Evolutionary conservation across 805 yeast genomes (phyloP), one percentile per base, ranked within the genome.

Genomic region (Groenewaldozyma salmanticensis): DNA sequence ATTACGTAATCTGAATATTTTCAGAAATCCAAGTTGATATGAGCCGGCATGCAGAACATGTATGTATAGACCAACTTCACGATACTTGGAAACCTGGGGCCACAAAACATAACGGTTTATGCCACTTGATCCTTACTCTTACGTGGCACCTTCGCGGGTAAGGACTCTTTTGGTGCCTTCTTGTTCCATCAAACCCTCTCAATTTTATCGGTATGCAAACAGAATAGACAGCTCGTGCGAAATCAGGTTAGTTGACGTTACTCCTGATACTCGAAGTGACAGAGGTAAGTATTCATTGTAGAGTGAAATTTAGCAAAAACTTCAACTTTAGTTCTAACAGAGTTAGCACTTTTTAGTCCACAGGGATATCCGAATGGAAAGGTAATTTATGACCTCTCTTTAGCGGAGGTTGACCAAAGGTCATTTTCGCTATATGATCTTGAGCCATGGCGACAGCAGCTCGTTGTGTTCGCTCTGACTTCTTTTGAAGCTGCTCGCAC

Each of bases 401-500:
- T 71, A 1, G 51, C 62, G 4, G 64, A 71, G 1, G 79, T 75
- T 42, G 68, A 67, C n/a, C 77, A 75, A 32, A 70, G 81, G 35
- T 33, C 38, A 21, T 60, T 78, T 4, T 79, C 81, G 40, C 64
- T 90, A 33, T 84, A 81, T 50, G 97, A 90, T 59, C 77, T 90
- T 48, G 96, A 92, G 61, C 95, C 96, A 1, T 86, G 74, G 60
- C 64, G 96, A 39, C 85, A 86, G 54, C 75, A 82, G 0, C 74
- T 85, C 50, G 49, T 55, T 35, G 63, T 60, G 1, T 56, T 76
- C 35, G 81, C 77, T 3, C 48, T 76, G 20, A 55, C 61, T 1
- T 61, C 65, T 21, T 57, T 58, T 42, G 40, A 45, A 5, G 52
- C 48, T 3, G 31, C 33, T 9, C 34, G 48, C 3, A 57, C 55